Base-by-base conservation (phyloP, 2,329 filamentous ascomycete species). In the Stachybotrys chlorohalonatus region DNA sequence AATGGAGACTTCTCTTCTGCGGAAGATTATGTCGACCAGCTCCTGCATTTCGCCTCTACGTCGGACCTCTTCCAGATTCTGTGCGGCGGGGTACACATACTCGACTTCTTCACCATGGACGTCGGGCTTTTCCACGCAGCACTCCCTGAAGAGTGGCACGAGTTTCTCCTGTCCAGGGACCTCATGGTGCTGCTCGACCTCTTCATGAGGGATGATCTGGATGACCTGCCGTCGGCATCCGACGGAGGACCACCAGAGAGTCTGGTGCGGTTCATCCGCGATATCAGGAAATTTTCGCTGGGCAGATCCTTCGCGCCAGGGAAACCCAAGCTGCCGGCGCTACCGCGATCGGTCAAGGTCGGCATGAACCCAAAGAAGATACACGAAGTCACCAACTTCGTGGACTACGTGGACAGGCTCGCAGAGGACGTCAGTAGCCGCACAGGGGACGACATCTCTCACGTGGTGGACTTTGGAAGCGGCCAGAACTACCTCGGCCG, bases 281-380 rank as follows among this genome's bases (percentile, higher is more conserved):
- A 84, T 42, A 82, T 96, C 55, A 80, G 91, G 49, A 80, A 77
- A 55, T 79, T 92, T 59, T 83, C 85, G 11, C 73, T 97, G 31
- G 71, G 73, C 7, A 78, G 92, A 39, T 75, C 83, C 2, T 88
- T 89, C 54, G 63, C 69, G 1, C 68, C 75, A 0, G 64, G 64
- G 13, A 66, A 70, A 54, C 66, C 70, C 49, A 75, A 77, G 54
- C 72, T 81, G 54, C 76, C 81, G 6, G 76, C 78, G 60, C 68
- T 95, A 24, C 84, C 90, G 2, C 80, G 83, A 51, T 81, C 86
- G 61, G 82, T 96, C 15, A 82, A 89, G 0, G 81, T 95, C 13
- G 94, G 94, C 5, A 99, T 99, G 94, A 95, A 90, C 58, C 83
- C 87, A 16, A 99, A 99, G 70, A 99, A 99, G 71, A 80, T 90